Conservation (phyloP, 306 rosid genomes). For the Alnus rubra region DNA sequence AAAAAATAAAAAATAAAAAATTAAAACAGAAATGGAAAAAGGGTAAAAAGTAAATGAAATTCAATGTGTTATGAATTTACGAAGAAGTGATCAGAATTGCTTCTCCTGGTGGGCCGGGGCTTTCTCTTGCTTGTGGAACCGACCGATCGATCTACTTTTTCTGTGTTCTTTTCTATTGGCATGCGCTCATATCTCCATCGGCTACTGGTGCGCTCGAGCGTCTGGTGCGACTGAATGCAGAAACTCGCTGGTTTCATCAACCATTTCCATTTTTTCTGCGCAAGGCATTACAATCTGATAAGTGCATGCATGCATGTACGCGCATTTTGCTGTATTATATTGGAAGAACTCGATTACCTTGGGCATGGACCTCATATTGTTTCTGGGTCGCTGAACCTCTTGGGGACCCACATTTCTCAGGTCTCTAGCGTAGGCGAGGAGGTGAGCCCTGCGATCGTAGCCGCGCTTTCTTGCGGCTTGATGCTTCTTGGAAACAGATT, state of each 20-base stretch:
- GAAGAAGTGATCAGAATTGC: not conserved
- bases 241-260: not conserved
- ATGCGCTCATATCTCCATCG: constrained; percentile 8
- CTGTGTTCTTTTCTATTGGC: not conserved
- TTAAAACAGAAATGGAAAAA: not conserved
- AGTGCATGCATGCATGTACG: not conserved
- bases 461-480: not conserved
- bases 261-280: not conserved
- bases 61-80: not conserved
- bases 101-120: not conserved
- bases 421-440: constrained; percentile 4
- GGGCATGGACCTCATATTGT: not conserved
- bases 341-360: not conserved
- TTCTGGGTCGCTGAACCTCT: not conserved
- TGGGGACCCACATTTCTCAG: not conserved
- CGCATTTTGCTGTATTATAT: no score
- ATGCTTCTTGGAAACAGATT: not conserved
- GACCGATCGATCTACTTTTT: not conserved
- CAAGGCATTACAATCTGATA: not conserved
- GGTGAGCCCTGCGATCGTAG: constrained; percentile 7
- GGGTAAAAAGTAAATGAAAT: not conserved
- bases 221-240: not conserved
- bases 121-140: not conserved
- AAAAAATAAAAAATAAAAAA: not conserved
- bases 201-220: not conserved